These are phyloP conservation scores for Fusarium sp. DNA, from an alignment of 2,329 filamentous ascomycete species.

Conservation along the genomic window DNA sequence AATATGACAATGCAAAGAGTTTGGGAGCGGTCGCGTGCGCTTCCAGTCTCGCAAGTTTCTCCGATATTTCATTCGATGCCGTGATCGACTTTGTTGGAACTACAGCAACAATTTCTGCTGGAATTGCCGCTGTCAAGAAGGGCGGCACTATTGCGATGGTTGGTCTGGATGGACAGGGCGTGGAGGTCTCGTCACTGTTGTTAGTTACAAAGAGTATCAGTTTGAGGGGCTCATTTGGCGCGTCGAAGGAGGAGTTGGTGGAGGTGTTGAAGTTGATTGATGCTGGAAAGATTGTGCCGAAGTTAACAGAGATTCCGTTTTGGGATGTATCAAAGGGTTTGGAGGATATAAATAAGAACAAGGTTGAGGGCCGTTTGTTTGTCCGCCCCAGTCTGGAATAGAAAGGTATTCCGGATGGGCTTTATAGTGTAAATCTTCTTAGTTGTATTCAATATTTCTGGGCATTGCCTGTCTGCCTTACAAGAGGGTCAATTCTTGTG, in stretches of 20 bases:
- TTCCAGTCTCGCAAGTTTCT: rapidly evolving
- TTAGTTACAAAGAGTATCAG: not conserved
- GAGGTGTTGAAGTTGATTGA: not conserved
- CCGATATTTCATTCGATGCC: not conserved
- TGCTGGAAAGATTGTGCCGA: not conserved
- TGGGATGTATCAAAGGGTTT: not conserved
- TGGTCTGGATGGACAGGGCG: not conserved
- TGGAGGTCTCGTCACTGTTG: not conserved
- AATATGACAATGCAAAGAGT: not conserved
- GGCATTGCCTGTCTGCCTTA: no score
- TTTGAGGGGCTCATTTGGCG: not conserved
- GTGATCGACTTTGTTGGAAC: not conserved
- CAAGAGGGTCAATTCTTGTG: no score
- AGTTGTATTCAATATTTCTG: no score
- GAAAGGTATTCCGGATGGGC: not conserved
- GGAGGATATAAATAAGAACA: not conserved
- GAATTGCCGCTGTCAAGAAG: not conserved
- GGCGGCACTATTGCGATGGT: not conserved
- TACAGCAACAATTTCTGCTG: not conserved
- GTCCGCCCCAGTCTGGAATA: not conserved
- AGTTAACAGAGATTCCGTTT: not conserved
- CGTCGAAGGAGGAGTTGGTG: not conserved
- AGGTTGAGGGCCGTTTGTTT: not conserved
- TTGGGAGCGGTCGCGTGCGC: not conserved
- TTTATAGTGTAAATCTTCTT: no score